Percentiles rank a stretch among this genome's conserved stretches.
These are phyloP conservation scores for Vinca major DNA, from an alignment of 305 asterid genomes.

Conservation along the genomic window DNA sequence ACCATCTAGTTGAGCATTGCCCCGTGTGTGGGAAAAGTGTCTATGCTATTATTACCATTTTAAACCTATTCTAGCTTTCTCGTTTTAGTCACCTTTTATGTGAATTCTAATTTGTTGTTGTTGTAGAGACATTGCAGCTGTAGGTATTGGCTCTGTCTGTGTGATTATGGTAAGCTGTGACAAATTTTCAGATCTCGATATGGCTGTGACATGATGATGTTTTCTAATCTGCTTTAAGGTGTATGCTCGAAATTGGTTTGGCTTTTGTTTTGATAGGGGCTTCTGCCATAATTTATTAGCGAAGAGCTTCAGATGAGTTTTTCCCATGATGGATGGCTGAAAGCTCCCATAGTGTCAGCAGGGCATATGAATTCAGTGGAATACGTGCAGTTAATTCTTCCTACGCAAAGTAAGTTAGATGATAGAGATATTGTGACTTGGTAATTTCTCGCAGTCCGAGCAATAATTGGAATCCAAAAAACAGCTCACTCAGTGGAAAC, in stretches of 20 bases:
- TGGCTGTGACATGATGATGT: neutral
- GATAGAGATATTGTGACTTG: too few species aligned
- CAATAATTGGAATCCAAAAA: too few species aligned
- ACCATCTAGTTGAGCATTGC: conserved; percentile 7
- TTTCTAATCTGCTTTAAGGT: neutral
- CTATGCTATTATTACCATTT: neutral
- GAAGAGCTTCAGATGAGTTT: neutral
- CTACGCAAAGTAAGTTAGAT: too few species aligned
- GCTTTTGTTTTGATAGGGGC: neutral
- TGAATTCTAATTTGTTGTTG: neutral
- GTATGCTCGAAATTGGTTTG: neutral
- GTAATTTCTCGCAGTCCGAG: too few species aligned
- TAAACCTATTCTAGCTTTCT: conserved; percentile 4
- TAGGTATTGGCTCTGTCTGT: neutral
- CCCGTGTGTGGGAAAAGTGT: neutral
- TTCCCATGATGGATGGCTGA: too few species aligned
- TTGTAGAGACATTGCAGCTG: conserved; percentile 2
- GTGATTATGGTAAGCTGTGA: neutral
- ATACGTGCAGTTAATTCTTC: too few species aligned
- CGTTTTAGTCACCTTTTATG: neutral
- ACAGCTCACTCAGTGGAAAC: too few species aligned
- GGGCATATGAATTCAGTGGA: too few species aligned
- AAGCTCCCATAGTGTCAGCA: too few species aligned
- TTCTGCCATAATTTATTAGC: neutral
- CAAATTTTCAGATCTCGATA: neutral